These are phyloP conservation scores for Chaetomium cochliodes DNA, from an alignment of 495 filamentous ascomycete species.

Conservation along the genomic window DNA sequence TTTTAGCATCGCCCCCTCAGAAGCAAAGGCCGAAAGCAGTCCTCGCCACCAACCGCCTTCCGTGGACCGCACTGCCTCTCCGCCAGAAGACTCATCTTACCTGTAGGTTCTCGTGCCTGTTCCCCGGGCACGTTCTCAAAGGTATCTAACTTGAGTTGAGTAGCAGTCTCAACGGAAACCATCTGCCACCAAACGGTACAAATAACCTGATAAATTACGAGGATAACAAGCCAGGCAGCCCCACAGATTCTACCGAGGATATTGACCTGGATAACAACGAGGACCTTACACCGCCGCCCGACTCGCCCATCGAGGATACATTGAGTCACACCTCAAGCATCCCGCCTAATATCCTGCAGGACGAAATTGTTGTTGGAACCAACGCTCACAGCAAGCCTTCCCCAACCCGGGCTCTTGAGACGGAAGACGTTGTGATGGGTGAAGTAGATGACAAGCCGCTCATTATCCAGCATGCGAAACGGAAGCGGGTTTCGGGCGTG, in stretches of 20 bases:
- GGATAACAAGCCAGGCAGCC: neutral
- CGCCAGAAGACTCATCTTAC: neutral
- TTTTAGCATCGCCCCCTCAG: neutral
- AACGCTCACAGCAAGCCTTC: conserved; percentile 37
- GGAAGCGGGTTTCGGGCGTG: conserved; percentile 46
- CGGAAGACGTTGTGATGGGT: conserved; percentile 40
- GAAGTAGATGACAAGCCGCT: conserved; percentile 38
- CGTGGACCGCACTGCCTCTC: neutral
- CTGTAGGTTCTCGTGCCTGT: neutral
- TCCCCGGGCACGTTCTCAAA: neutral
- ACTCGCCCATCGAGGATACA: conserved; percentile 26
- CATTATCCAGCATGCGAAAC: conserved; percentile 41
- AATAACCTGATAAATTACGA: neutral
- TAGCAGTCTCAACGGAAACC: neutral
- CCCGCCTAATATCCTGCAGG: conserved; percentile 39
- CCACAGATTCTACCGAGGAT: neutral
- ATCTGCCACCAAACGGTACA: neutral
- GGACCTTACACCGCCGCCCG: conserved; percentile 31
- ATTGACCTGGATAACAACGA: conserved; percentile 20
- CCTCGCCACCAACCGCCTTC: neutral
- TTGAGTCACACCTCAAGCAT: conserved; percentile 35
- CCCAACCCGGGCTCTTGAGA: conserved; percentile 29
- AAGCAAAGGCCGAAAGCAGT: neutral
- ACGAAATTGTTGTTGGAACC: conserved; percentile 50
- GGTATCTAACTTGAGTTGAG: neutral